phyloP scores from a whole-genome alignment of 2,329 filamentous ascomycete species.

The Fusarium zealandicum region DNA sequence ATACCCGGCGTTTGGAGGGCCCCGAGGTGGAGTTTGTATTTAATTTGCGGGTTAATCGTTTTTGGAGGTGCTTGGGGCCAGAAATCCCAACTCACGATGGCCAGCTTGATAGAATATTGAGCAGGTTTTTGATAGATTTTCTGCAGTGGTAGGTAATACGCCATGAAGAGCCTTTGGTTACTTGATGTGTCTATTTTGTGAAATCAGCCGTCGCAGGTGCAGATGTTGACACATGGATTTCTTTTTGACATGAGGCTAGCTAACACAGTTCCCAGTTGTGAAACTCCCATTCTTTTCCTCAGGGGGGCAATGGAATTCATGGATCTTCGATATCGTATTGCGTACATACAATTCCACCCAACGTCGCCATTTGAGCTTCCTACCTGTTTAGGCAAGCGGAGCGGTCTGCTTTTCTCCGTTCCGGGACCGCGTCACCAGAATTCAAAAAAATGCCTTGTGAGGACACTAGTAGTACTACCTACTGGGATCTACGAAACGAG shows the following conservation, averaged over 20 bases:
- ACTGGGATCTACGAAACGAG: conserved; percentile 27
- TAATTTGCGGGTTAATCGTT: no score
- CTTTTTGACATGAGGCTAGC: no score
- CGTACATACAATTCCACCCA: neutral
- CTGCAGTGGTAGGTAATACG: conserved; percentile 20
- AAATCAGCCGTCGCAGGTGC: no score
- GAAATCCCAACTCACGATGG: conserved; percentile 25
- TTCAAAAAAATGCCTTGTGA: conserved; percentile 22
- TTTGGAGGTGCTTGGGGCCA: neutral
- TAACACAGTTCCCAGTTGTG: no score
- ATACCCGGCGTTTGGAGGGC: conserved; percentile 11
- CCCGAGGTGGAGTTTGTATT: no score
- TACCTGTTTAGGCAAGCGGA: conserved; percentile 22
- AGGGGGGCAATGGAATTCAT: no score
- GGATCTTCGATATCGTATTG: no score
- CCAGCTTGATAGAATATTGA: neutral
- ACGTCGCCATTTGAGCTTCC: conserved; percentile 19
- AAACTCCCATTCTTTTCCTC: no score
- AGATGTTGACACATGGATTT: no score
- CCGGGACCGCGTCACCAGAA: conserved; percentile 14
- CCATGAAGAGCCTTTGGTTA: neutral
- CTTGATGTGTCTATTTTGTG: no score
- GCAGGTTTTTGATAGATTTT: neutral
- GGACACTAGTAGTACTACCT: no score
- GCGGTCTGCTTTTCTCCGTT: conserved; percentile 27